Evolutionary conservation across 768 basidiomycete species (phyloP), one percentile per base, ranked within the genome.

Genomic region (Lactifluus piperatus): DNA sequence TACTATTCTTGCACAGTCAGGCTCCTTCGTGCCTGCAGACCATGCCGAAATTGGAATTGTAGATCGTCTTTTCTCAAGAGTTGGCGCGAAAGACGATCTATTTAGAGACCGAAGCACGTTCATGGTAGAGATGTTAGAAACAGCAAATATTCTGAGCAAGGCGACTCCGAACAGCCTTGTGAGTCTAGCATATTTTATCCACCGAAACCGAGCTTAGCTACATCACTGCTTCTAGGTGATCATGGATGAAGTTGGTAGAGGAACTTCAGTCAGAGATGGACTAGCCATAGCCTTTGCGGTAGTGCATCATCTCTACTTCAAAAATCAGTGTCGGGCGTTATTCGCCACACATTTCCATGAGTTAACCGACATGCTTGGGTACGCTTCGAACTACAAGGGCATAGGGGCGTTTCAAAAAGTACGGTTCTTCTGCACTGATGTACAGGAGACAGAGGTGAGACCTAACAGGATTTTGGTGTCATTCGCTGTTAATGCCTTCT

Each of bases 281-380:
- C 71, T 97, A 14, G 92, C 95, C 0, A 91, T 98, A 51, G 94
- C 97, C 18, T 97, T 92, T 67, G 90, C 91, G 6, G 84, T 91
- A 3, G 77, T 94, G 34, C 86, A 94, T 66, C 86, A 97, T 70
- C 78, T 97, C 20, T 72, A 83, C 39, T 73, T 80, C 36, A 78
- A 80, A 30, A 91, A 90, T 66, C 73, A 75, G 52, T 91, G 88
- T 68, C 82, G 93, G 18, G 79, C 91, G n/a, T 75, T 99, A 30
- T 99, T 98, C 68, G 95, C 95, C 7, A 99, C 95, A n/a, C 95
- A 99, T 72, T 97, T 97, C 68, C 94, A 98, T 70, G 94, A 97
- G 68, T 73, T 98, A 22, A 85, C 88, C 1, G 84, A 89, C 60
- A 84, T 97, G 80, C 75, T 98, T 20, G 84, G 86, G 0, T 83